These are phyloP conservation scores for Saturnispora saitoi DNA, from an alignment of 805 yeast species.

Conservation along the genomic window DNA sequence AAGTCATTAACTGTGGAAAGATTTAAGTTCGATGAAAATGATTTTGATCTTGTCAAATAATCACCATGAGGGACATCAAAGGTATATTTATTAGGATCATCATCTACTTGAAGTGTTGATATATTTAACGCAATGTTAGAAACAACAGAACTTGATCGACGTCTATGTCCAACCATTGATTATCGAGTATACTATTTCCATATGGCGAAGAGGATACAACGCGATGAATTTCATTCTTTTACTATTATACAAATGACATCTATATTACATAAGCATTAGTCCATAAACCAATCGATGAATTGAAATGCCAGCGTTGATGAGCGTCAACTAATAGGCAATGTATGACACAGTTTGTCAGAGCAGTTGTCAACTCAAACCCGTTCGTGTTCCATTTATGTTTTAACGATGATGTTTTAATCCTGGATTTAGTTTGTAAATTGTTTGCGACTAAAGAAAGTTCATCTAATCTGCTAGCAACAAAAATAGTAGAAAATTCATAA, in stretches of 20 bases:
- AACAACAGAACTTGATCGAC: conserved; percentile 55
- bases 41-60: conserved; percentile 6
- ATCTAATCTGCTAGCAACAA: not conserved
- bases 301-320: not conserved
- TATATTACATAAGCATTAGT: not conserved
- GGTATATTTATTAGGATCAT: not conserved
- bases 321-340: not conserved
- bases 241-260: not conserved
- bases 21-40: conserved; percentile 12
- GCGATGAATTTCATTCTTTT: not conserved
- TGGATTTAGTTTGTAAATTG: not conserved
- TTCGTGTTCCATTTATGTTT: not conserved
- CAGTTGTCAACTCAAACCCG: not conserved
- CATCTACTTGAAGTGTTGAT: conserved; percentile 28
- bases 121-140: conserved; percentile 49
- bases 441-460: not conserved
- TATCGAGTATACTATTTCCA: not conserved
- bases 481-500: not conserved
- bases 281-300: not conserved
- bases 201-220: not conserved
- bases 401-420: not conserved
- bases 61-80: not conserved
- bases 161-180: conserved; percentile 18
- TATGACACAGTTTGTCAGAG: not conserved
- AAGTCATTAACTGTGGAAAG: not conserved